phyloP scores from a whole-genome alignment of 495 filamentous ascomycete genomes.

The Tetracladium marchalianum region DNA sequence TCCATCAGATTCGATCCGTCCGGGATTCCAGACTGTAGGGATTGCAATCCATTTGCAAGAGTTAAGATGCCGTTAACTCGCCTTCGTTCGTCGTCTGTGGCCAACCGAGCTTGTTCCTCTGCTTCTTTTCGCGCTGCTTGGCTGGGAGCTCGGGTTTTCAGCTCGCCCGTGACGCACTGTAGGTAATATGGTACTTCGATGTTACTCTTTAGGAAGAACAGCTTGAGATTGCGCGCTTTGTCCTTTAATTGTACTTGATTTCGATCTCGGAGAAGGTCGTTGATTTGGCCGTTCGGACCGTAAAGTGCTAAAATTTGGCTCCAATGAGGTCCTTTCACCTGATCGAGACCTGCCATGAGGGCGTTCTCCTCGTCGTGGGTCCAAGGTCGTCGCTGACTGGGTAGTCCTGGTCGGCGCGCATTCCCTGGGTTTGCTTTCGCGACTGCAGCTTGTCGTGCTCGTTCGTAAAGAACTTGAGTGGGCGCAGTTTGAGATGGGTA shows the following conservation, averaged over 20 bases:
- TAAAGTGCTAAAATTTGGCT: constrained; percentile 88
- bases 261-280: constrained; percentile 79
- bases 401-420: constrained; percentile 61
- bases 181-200: constrained; percentile 90
- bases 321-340: constrained; percentile 91
- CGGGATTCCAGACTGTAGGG: too few species aligned
- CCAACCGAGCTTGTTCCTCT: constrained; percentile 56
- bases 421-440: constrained; percentile 62
- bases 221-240: constrained; percentile 87
- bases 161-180: constrained; percentile 82
- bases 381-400: constrained; percentile 84
- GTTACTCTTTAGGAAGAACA: constrained; percentile 89
- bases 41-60: constrained; percentile 31
- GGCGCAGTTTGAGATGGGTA: constrained; percentile 66
- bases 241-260: constrained; percentile 95
- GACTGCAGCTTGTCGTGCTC: constrained; percentile 70
- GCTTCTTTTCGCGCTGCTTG: constrained; percentile 77
- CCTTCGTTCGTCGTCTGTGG: constrained; percentile 60
- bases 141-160: constrained; percentile 81
- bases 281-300: constrained; percentile 71
- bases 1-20: too few species aligned
- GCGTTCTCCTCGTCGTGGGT: constrained; percentile 85
- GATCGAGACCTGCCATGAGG: constrained; percentile 83
- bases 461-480: constrained; percentile 71
- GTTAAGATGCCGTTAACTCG: constrained; percentile 64